Evolutionary conservation across 2,329 filamentous ascomycete species (phyloP).

Genomic region (Ophiostoma fasciatum): DNA sequence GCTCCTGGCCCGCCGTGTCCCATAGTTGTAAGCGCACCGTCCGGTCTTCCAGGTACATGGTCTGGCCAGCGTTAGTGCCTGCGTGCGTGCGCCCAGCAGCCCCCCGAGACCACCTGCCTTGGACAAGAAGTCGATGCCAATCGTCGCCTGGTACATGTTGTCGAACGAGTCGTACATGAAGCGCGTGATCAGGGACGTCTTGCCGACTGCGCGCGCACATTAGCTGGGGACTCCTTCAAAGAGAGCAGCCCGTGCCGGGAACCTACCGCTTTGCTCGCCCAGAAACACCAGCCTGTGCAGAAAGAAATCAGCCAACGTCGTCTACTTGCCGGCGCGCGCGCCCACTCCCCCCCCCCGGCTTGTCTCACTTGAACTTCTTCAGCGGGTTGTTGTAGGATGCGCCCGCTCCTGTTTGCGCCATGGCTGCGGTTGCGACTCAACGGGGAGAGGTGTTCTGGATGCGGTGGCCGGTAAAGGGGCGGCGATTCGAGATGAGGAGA

Average conservation of each 20-base stretch:
- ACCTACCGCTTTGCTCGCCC: conserved; percentile 89
- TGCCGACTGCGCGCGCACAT: conserved; percentile 53
- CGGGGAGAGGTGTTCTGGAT: no score
- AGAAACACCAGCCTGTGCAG: conserved; percentile 73
- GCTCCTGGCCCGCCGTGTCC: conserved; percentile 96
- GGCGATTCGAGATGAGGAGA: no score
- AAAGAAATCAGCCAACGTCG: conserved; percentile 6
- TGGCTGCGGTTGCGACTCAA: conserved; percentile 34
- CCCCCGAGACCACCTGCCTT: conserved; percentile 45
- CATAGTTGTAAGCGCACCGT: conserved; percentile 95
- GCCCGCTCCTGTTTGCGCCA: conserved; percentile 60
- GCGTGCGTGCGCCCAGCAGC: background rate
- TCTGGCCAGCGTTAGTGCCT: conserved; percentile 33
- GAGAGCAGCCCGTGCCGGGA: background rate
- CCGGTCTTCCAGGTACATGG: conserved; percentile 98
- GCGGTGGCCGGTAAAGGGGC: no score
- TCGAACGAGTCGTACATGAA: conserved; percentile 99
- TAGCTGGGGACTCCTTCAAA: background rate
- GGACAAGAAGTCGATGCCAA: conserved; percentile 97
- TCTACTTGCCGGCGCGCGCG: conserved; percentile 7
- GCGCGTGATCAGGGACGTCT: conserved; percentile 94
- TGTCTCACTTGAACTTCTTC: conserved; percentile 94
- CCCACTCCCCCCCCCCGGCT: background rate
- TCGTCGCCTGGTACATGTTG: conserved; percentile 98
- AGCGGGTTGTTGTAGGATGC: conserved; percentile 96